These are phyloP conservation scores for Cercospora janseana DNA, from an alignment of 2,329 filamentous ascomycete species.

Conservation along the genomic window DNA sequence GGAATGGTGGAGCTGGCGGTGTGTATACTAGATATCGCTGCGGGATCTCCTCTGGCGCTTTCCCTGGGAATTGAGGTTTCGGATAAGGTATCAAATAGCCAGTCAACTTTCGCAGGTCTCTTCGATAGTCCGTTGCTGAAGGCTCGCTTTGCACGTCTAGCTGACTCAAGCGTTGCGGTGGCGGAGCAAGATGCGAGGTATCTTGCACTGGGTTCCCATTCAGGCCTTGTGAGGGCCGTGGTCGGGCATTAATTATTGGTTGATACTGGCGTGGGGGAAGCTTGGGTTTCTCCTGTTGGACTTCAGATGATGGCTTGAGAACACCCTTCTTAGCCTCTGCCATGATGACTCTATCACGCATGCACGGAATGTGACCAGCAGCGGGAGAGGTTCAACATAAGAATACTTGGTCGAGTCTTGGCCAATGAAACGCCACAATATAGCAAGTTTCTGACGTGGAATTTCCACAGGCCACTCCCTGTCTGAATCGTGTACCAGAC, in stretches of 20 bases:
- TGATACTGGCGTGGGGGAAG: constrained; percentile 11
- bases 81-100: constrained; percentile 49
- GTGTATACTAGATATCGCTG: constrained; percentile 48
- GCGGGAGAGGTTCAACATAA: background rate
- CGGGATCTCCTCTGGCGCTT: constrained; percentile 36
- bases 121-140: constrained; percentile 42
- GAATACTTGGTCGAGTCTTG: constrained; percentile 2
- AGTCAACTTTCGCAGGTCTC: constrained; percentile 44
- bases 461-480: constrained; percentile 4
- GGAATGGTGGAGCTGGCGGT: constrained; percentile 43
- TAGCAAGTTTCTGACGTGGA: constrained; percentile 11
- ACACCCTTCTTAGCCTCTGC: background rate
- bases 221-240: constrained; percentile 5
- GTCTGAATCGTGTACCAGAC: constrained; percentile 2
- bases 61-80: constrained; percentile 38
- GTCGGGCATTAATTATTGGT: constrained; percentile 3
- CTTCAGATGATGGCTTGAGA: background rate
- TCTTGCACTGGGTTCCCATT: constrained; percentile 7
- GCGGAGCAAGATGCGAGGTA: constrained; percentile 1
- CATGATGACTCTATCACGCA: background rate
- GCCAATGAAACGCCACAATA: constrained; percentile 1
- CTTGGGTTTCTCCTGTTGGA: constrained; percentile 5
- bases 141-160: constrained; percentile 1
- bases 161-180: constrained; percentile 7
- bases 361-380: background rate